Evolutionary conservation across 768 basidiomycete genomes (phyloP).

Genomic region (Lentinula sp.): DNA sequence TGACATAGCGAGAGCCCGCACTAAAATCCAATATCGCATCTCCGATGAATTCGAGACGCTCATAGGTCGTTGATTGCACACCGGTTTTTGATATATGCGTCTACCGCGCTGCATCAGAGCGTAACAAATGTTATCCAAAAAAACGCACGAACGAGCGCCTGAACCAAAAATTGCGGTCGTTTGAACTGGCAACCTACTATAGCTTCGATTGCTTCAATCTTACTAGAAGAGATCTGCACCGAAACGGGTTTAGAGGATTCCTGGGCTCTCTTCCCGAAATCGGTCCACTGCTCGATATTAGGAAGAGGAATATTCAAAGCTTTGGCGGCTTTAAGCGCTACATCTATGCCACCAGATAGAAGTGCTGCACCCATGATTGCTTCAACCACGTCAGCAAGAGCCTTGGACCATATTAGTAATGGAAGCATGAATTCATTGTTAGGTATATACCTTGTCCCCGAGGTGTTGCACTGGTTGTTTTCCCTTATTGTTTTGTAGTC

Average conservation of each 20-base stretch:
- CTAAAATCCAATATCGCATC: conserved; percentile 83
- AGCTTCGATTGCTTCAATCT: conserved; percentile 50
- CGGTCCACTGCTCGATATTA: conserved; percentile 62
- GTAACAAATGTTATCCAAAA: background rate
- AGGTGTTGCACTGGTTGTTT: conserved; percentile 40
- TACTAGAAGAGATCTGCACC: conserved; percentile 39
- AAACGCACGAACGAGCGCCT: conserved; percentile 58
- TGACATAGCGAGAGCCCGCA: conserved; percentile 27
- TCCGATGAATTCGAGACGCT: conserved; percentile 79
- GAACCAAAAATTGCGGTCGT: conserved; percentile 56
- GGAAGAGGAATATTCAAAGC: conserved; percentile 61
- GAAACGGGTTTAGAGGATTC: conserved; percentile 15
- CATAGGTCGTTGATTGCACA: conserved; percentile 54
- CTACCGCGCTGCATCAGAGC: conserved; percentile 27
- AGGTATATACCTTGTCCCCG: conserved; percentile 63
- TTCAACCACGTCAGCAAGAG: conserved; percentile 79
- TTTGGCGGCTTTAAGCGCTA: conserved; percentile 59
- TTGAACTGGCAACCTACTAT: conserved; percentile 61
- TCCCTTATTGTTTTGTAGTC: conserved; percentile 15
- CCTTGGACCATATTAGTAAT: conserved; percentile 30
- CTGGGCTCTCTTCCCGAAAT: conserved; percentile 42
- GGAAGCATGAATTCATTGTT: background rate
- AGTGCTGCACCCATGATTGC: conserved; percentile 82
- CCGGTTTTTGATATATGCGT: conserved; percentile 61
- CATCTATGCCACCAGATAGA: conserved; percentile 63